phyloP scores from a whole-genome alignment of 1,139 yeast species.

The Suhomyces yuchorum region DNA sequence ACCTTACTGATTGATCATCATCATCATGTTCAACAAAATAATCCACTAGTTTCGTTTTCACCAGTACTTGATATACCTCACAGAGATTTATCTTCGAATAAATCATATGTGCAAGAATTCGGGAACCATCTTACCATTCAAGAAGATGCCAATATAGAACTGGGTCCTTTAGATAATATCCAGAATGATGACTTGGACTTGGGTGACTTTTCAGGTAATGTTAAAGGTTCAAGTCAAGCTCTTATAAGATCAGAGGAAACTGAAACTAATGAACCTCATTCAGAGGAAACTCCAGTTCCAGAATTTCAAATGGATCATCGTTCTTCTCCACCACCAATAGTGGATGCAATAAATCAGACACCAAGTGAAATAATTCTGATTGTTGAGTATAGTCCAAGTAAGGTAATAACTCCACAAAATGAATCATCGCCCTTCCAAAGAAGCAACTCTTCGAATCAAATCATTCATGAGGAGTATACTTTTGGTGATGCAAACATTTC shows the following conservation, averaged over 20 bases:
- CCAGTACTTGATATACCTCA: neutral
- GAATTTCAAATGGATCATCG: neutral
- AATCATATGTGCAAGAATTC: neutral
- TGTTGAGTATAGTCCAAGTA: constrained; percentile 5
- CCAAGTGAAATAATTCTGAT: neutral
- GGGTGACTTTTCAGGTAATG: no score
- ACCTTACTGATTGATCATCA: neutral
- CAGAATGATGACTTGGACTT: neutral
- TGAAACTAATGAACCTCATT: neutral
- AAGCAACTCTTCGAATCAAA: constrained; percentile 15
- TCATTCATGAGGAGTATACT: constrained; percentile 25
- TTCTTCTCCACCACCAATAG: neutral
- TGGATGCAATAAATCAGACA: neutral
- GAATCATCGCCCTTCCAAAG: constrained; percentile 8
- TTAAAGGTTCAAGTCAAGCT: neutral
- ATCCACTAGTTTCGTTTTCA: neutral
- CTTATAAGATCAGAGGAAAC: no score
- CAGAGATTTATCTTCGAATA: neutral
- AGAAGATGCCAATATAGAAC: neutral
- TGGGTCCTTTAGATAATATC: neutral
- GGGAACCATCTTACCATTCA: neutral
- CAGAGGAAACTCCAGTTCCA: neutral
- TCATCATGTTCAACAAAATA: neutral
- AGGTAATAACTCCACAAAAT: constrained; percentile 10
- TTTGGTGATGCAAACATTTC: constrained; percentile 17